Evolutionary conservation across 2,329 filamentous ascomycete species (phyloP), one percentile per base, ranked within the genome.

Genomic region (Nannizzia gypsea): DNA sequence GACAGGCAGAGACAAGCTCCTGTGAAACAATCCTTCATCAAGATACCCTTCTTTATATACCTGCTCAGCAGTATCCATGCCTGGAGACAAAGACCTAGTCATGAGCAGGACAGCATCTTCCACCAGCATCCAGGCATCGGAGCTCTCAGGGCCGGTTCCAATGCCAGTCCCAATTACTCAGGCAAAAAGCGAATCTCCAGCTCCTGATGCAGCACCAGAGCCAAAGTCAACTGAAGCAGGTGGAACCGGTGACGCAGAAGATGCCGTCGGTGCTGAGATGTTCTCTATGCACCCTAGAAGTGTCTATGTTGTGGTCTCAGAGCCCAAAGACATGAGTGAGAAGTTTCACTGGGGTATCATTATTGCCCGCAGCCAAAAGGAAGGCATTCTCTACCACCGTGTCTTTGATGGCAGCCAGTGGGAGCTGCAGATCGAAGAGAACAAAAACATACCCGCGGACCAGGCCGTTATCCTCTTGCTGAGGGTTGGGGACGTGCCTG

Each of bases 281-380:
- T 52, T 31, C 48, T 6, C 28, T 24, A 26, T 52, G 48, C 26
- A 52, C n/a, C 48, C 48, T 13, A n/a, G 9, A 4, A 24, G 48
- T 13, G 48, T 52, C 1, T 52, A 52, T 15, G 28, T 52, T 31
- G 48, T 52, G 11, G n/a, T 52, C 48, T 52, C 48, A 26, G 26
- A 52, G 22, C 13, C 9, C 48, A 52, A 9, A 31, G 2, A 52
- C 48, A 11, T n/a, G 9, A 52, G 22, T 17, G 48, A 52, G 22
- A 56, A 56, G n/a, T 56, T 36, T 28, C 54, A 40, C 28, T 56
- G 54, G 54, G 36, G 28, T 56, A 56, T 56, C 54, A 36, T 56
- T 38, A 28, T 56, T n/a, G 54, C 54, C 5, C 54, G 31, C 17
- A 38, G 28, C 22, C n/a, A 38, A 4, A 38, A 6, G 2, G 20